phyloP scores from a whole-genome alignment of 1,284 basidiomycete genomes.

The Marasmius sp. region DNA sequence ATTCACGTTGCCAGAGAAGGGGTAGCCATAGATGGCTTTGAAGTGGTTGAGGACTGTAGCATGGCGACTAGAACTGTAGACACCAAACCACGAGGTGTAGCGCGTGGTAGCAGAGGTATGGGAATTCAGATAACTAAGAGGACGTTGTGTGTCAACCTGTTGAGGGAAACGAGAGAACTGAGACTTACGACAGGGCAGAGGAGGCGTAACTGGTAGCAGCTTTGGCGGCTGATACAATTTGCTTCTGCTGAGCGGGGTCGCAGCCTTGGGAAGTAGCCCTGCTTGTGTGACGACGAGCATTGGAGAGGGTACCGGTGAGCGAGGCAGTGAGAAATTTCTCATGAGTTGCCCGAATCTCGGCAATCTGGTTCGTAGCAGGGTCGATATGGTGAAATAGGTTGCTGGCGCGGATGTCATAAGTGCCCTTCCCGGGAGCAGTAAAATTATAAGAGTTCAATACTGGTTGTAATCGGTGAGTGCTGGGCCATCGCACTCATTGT shows the following conservation, averaged over 20 bases:
- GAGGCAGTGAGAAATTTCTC: slow-evolving; percentile 30
- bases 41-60: slow-evolving; percentile 40
- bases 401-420: slow-evolving; percentile 41
- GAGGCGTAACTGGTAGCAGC: slow-evolving; percentile 40
- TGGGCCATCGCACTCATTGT: neutral
- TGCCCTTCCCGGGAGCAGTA: slow-evolving; percentile 35
- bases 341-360: slow-evolving; percentile 10
- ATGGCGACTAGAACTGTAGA: slow-evolving; percentile 38
- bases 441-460: slow-evolving; percentile 52
- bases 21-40: slow-evolving; percentile 32
- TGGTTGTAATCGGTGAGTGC: slow-evolving; percentile 16
- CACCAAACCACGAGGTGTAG: slow-evolving; percentile 51
- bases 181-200: slow-evolving; percentile 27
- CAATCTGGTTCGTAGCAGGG: slow-evolving; percentile 19
- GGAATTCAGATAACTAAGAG: slow-evolving; percentile 27
- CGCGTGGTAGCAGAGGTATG: slow-evolving; percentile 37
- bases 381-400: slow-evolving; percentile 45
- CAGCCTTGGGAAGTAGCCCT: slow-evolving; percentile 41
- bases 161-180: neutral
- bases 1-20: slow-evolving; percentile 30
- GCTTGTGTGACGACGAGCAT: slow-evolving; percentile 28
- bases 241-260: slow-evolving; percentile 33
- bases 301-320: slow-evolving; percentile 37
- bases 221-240: slow-evolving; percentile 35
- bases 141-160: neutral